These are phyloP conservation scores for Xerocomus potaroensis DNA, from an alignment of 768 basidiomycete genomes.

Conservation along the genomic window DNA sequence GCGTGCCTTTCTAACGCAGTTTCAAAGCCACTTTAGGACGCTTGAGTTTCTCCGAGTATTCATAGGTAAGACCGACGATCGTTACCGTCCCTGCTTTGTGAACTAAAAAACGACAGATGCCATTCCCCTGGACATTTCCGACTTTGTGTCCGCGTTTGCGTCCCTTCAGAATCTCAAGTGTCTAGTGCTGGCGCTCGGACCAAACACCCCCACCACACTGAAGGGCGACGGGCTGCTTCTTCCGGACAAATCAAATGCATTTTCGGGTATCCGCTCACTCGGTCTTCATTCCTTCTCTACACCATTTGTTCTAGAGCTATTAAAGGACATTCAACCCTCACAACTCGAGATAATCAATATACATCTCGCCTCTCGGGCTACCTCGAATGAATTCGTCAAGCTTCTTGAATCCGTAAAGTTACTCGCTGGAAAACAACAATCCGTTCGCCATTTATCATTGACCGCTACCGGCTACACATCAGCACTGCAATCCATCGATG, in stretches of 20 bases:
- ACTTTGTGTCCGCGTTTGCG: conserved; percentile 11
- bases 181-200: conserved; percentile 17
- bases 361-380: neutral
- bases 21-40: conserved; percentile 9
- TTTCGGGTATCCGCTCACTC: neutral
- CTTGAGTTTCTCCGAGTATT: conserved; percentile 15
- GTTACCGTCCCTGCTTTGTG: neutral
- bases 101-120: conserved; percentile 1
- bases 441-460: neutral
- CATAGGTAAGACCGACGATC: conserved; percentile 16
- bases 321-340: neutral
- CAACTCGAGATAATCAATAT: neutral
- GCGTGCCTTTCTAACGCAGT: conserved; percentile 6
- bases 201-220: neutral
- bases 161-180: conserved; percentile 15
- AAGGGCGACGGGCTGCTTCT: neutral
- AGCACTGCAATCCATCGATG: neutral
- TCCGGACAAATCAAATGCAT: neutral
- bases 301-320: neutral
- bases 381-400: neutral
- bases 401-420: neutral
- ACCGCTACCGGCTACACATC: neutral
- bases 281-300: neutral
- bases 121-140: conserved; percentile 13
- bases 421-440: neutral